phyloP scores from a whole-genome alignment of 768 basidiomycete genomes.

The Boletellus sp. region DNA sequence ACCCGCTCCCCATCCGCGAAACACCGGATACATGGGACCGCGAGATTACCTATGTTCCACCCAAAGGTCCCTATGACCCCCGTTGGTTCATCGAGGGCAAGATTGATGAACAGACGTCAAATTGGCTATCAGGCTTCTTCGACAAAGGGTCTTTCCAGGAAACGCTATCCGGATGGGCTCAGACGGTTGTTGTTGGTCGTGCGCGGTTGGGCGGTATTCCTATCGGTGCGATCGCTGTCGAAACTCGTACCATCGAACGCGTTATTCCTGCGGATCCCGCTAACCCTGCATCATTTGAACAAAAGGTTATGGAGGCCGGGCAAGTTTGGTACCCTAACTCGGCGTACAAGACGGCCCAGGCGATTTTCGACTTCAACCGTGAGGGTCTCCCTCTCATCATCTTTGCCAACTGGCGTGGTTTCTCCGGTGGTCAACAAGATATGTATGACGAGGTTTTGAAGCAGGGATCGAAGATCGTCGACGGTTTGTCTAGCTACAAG shows the following conservation, averaged over 20 bases:
- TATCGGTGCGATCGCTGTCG: slow-evolving; percentile 96
- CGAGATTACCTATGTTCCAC: slow-evolving; percentile 82
- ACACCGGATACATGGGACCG: slow-evolving; percentile 86
- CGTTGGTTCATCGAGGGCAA: slow-evolving; percentile 98
- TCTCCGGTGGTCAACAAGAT: slow-evolving; percentile 99
- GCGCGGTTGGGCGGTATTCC: slow-evolving; percentile 96
- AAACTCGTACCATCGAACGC: slow-evolving; percentile 95
- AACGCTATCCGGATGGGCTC: slow-evolving; percentile 97
- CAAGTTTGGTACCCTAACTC: slow-evolving; percentile 99
- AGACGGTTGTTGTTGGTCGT: slow-evolving; percentile 96
- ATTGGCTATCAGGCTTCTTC: slow-evolving; percentile 90
- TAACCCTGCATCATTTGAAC: slow-evolving; percentile 94
- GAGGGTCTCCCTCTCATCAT: slow-evolving; percentile 96
- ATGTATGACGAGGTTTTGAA: slow-evolving; percentile 98
- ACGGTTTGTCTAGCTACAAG: slow-evolving; percentile 94
- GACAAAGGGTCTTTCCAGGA: slow-evolving; percentile 98
- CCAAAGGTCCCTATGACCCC: slow-evolving; percentile 94
- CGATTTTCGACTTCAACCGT: slow-evolving; percentile 97
- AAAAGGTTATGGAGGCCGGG: slow-evolving; percentile 98
- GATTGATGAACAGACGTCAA: slow-evolving; percentile 69
- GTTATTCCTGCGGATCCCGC: slow-evolving; percentile 97
- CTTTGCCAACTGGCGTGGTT: slow-evolving; percentile 99
- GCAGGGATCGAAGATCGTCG: slow-evolving; percentile 97
- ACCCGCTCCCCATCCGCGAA: slow-evolving; percentile 73
- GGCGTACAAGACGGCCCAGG: slow-evolving; percentile 98